Base-by-base conservation (phyloP, 1,284 basidiomycete genomes). In the Puccinia horiana region DNA sequence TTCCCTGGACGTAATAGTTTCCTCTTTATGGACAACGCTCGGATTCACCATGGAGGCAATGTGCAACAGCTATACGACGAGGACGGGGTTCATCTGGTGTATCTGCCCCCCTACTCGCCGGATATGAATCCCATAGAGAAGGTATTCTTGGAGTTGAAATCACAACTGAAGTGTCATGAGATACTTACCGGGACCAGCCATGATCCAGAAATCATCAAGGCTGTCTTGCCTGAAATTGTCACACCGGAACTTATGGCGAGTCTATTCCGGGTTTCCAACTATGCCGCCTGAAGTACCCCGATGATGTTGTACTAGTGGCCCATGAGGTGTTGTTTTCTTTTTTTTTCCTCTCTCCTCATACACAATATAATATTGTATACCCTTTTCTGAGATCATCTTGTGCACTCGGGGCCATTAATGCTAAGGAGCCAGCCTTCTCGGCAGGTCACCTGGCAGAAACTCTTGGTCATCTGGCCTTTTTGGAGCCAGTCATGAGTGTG, bases 41-140 rank as follows among this genome's bases (percentile, higher is more conserved):
- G 2, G 2, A 67, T 67, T 40, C 63, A 67, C 29, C 61, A 67
- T 67, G 35, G 47, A 20, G 72, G 72, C 1, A 12, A 26, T 6
- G n/a, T 74, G 54, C n/a, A 20, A 23, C 47, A 54, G 14, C 14
- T 74, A 1, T 74, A 47, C 14, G 29, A n/a, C 11, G 35, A 5
- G 1, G 6, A 29, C 11, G 49, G 49, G 0, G 47, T 74, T 5
- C 47, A 54, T 11, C 35, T 47, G 1, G 18, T 54, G 5, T 54
- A 74, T 32, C 14, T 74, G 47, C 72, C 72, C 6, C 47, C 72
- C 6, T 74, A 74, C 29, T 74, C 72, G 0, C 72, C 72, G 9
- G 44, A 74, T n/a, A 49, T 74, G 44, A 74, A 74, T 35, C 72
- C 72, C 44, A 74, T 52, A 5, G 72, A 35, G 47, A 58, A 63